These are phyloP conservation scores for Cystobasidium ongulense DNA, from an alignment of 768 basidiomycete species.

Conservation along the genomic window DNA sequence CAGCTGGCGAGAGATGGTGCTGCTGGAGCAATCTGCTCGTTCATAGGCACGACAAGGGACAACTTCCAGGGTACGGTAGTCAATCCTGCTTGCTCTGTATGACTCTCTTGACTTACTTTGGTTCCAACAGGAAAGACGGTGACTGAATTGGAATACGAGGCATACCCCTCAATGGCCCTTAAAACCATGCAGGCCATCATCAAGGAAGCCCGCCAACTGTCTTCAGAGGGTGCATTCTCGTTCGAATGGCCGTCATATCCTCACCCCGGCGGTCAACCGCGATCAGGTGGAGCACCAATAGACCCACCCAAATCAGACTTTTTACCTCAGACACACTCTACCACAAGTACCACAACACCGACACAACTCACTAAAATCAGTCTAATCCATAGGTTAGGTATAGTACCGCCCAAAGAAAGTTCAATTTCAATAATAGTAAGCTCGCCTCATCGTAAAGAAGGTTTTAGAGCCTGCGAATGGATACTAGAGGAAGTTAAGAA, in stretches of 20 bases:
- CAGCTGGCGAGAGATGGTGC: constrained; percentile 56
- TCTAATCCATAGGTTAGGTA: constrained; percentile 59
- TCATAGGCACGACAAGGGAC: constrained; percentile 78
- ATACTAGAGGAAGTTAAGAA: constrained; percentile 78
- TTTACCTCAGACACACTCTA: background rate
- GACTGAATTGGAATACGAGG: constrained; percentile 40
- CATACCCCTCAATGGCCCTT: constrained; percentile 41
- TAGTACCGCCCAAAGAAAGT: constrained; percentile 74
- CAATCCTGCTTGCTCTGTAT: background rate
- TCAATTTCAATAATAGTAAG: constrained; percentile 53
- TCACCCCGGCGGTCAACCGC: background rate
- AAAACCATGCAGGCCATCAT: constrained; percentile 38
- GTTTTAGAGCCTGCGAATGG: constrained; percentile 68
- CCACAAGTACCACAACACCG: background rate
- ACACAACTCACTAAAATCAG: constrained; percentile 53
- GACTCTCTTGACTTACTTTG: background rate
- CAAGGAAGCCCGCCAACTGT: constrained; percentile 32
- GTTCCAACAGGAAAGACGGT: constrained; percentile 37
- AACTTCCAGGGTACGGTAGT: constrained; percentile 62
- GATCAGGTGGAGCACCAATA: background rate
- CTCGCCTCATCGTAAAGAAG: constrained; percentile 69
- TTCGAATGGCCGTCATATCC: constrained; percentile 1
- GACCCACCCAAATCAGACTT: background rate
- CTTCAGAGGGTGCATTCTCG: constrained; percentile 17
- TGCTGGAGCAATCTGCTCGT: constrained; percentile 65